Base-by-base conservation (phyloP, 805 yeast genomes). In the Kuraishia floccosa region DNA sequence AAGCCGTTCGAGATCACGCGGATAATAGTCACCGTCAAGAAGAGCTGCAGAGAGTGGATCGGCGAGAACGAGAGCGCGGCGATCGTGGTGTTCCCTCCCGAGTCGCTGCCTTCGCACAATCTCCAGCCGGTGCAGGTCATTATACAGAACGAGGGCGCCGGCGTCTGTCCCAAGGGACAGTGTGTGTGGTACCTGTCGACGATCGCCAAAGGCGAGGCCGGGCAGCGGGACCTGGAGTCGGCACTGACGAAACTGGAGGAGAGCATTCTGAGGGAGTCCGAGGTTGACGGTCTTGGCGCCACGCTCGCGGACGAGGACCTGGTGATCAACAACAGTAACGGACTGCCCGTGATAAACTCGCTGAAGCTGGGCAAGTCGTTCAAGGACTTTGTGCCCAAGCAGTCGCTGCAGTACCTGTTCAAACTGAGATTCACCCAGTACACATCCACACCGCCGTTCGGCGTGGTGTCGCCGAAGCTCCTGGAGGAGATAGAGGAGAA, bases 31-130 rank as follows among this genome's bases (percentile, higher is more conserved):
- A 72, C 85, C 26, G 96, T 87, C 15, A 77, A 79, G 40, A 82
- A 82, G 47, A 80, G 80, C 39, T 89, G 97, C 60, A 69, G 67
- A 31, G 94, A 86, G 58, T 89, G 97, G 97, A 81, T 87, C 60
- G 68, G 75, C 10, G 86, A 81, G 30, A 76, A 74, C 30, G 97
- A 89, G 58, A 66, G 75, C 27, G 78, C 89, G 1, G 82, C 96
- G 1, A 65, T 87, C 21, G 94, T 89, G 19, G 94, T 86, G 1
- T 89, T 91, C 64, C 97, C 98, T 13, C 87, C 94, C 12, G 70
- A 72, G 12, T 75, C 94, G 1, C 63, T 89, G 34, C 68, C 77
- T 14, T 63, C 74, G 11, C 44, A 62, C 30, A 89, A 91, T 51
- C 60, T 59, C 35, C 66, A 60, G 40, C 83, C 91, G 6, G 91